Base-by-base conservation (phyloP, 352 stramenopile species). In the Halophytophthora polymorphica region DNA sequence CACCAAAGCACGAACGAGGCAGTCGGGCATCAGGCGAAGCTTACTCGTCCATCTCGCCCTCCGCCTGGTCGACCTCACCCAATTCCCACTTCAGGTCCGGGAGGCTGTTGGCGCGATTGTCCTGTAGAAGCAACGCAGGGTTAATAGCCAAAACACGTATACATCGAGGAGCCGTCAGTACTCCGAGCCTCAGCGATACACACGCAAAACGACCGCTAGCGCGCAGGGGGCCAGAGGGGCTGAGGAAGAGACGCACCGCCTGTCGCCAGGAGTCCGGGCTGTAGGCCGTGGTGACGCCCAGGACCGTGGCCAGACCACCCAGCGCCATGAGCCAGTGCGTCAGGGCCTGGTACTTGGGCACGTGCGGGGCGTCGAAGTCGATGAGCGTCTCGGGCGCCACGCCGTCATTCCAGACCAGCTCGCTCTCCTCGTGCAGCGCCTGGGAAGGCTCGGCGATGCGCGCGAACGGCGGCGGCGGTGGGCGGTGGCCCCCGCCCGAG, bases 351-450 rank as follows among this genome's bases (percentile, higher is more conserved):
- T 77, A 87, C 63, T 87, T 91, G 48, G 82, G 74, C 38, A 95
- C 78, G 64, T 95, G 84, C 56, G 84, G 78, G 50, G 84, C 82
- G 54, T 95, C 84, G 43, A 95, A 95, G 71, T 95, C 84, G 58
- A 95, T 88, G 34, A 95, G 65, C 64, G 83, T 91, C 74, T 95
- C 82, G 29, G 84, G 84, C 15, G 82, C 75, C 17, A 95, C 84
- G 49, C 81, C 79, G 57, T 95, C 84, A 62, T 90, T 91, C 84
- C 84, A 95, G 47, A 95, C 84, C 23, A 95, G 71, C 59, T 95
- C 84, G 17, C 75, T 58, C 35, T 92, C 74, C 53, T 93, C 79
- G 54, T 88, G 80, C 37, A 91, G 73, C 33, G 73, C 69, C 67
- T 90, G 69, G 31, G 66, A 63, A 2, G 82, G 66, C 42, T 62